A percentile compares a stretch with the other conserved stretches of the same genome.
Conservation (phyloP, 768 basidiomycete genomes). For the Pleurotus sapidus region DNA sequence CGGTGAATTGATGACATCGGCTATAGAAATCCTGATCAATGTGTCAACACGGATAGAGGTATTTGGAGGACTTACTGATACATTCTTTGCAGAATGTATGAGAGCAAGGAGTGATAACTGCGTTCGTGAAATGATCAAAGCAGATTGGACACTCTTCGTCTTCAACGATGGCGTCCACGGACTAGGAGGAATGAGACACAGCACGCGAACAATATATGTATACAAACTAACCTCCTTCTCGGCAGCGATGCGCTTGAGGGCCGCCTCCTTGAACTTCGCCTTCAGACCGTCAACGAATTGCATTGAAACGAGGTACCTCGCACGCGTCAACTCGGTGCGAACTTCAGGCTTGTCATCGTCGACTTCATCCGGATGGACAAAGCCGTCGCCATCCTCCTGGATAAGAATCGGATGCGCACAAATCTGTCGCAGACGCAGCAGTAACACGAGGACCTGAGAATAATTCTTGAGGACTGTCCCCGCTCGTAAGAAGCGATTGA, state of each 20-base stretch:
- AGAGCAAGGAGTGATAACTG: conserved; percentile 55
- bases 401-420: conserved; percentile 70
- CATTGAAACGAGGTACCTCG: conserved; percentile 36
- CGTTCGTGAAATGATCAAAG: conserved; percentile 51
- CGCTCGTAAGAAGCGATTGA: conserved; percentile 59
- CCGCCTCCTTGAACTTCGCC: conserved; percentile 37
- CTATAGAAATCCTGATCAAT: conserved; percentile 13
- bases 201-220: neutral
- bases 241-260: conserved; percentile 40
- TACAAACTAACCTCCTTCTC: conserved; percentile 47
- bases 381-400: conserved; percentile 49
- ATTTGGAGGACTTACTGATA: conserved; percentile 33
- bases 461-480: conserved; percentile 75
- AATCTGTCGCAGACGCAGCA: conserved; percentile 60
- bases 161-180: conserved; percentile 41
- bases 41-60: neutral
- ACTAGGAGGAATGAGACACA: conserved; percentile 27
- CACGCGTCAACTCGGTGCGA: conserved; percentile 43
- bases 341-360: conserved; percentile 22
- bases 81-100: conserved; percentile 67
- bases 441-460: conserved; percentile 46
- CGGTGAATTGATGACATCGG: conserved; percentile 42
- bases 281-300: conserved; percentile 53
- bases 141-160: conserved; percentile 70
- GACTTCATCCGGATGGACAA: conserved; percentile 37